Conservation (phyloP, 2,329 filamentous ascomycete species). For the Fusarium nurragi region DNA sequence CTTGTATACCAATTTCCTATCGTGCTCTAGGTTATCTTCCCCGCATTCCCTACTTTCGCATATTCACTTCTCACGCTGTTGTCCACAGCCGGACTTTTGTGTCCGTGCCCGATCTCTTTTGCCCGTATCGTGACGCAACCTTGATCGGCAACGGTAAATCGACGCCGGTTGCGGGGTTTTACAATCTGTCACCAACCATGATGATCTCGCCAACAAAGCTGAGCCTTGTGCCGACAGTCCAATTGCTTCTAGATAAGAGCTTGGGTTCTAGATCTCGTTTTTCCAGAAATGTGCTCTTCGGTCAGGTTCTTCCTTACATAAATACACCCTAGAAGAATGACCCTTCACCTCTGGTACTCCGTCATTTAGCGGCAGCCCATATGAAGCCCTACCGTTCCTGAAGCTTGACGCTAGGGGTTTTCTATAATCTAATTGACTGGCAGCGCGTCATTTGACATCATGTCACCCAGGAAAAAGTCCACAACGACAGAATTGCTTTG, state of each 20-base stretch:
- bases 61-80: conserved; percentile 6
- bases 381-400: too few species aligned
- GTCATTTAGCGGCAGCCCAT: too few species aligned
- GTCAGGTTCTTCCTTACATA: too few species aligned
- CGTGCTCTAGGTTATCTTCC: conserved; percentile 28
- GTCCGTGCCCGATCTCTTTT: conserved; percentile 19
- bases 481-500: too few species aligned
- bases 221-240: neutral
- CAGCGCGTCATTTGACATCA: too few species aligned
- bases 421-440: too few species aligned
- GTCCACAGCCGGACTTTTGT: conserved; percentile 13
- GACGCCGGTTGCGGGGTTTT: conserved; percentile 16
- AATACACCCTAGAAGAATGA: too few species aligned
- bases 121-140: conserved; percentile 29
- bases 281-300: neutral
- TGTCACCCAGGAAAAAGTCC: too few species aligned
- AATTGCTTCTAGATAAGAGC: neutral
- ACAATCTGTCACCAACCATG: conserved; percentile 11
- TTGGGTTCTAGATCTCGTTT: neutral
- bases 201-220: neutral
- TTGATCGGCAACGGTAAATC: conserved; percentile 27
- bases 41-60: conserved; percentile 28
- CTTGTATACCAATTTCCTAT: conserved; percentile 32
- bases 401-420: too few species aligned
- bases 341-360: too few species aligned